These are phyloP conservation scores for Bipolaris gigantea DNA, from an alignment of 2,329 filamentous ascomycete genomes.

Conservation along the genomic window DNA sequence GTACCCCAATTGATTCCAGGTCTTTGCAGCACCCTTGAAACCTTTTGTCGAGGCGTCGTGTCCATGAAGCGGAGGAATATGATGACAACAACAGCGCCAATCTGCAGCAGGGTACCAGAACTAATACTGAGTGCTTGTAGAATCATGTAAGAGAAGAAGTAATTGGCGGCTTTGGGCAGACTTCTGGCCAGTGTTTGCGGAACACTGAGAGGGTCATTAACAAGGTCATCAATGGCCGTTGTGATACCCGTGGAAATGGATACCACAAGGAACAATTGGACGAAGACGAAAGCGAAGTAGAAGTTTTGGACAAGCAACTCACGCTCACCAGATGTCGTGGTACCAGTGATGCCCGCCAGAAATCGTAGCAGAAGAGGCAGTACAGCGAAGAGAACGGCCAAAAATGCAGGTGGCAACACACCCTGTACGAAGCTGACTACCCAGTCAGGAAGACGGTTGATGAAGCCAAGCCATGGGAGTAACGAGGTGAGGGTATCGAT, in stretches of 20 bases:
- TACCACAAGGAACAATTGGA: conserved; percentile 92
- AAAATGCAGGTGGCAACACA: conserved; percentile 77
- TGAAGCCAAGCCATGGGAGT: conserved; percentile 70
- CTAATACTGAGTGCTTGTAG: conserved; percentile 90
- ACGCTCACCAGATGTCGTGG: conserved; percentile 77
- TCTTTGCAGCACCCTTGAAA: conserved; percentile 78
- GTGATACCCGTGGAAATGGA: conserved; percentile 79
- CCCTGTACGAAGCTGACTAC: conserved; percentile 75
- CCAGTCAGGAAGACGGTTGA: conserved; percentile 62
- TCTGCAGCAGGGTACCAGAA: conserved; percentile 83
- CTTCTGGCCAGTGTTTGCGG: conserved; percentile 74
- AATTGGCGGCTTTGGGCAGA: conserved; percentile 85
- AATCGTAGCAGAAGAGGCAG: conserved; percentile 78
- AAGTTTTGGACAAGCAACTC: conserved; percentile 86
- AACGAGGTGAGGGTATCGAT: conserved; percentile 68
- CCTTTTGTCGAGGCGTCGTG: conserved; percentile 80
- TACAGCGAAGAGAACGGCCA: conserved; percentile 77
- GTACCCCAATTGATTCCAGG: conserved; percentile 83
- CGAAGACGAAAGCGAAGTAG: conserved; percentile 92
- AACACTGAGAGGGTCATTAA: conserved; percentile 67
- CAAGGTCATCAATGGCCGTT: conserved; percentile 64
- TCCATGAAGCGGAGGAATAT: conserved; percentile 79
- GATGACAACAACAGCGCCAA: conserved; percentile 77
- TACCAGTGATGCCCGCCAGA: conserved; percentile 73
- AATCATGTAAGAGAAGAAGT: conserved; percentile 99